Percentiles rank a stretch among this genome's conserved stretches.
These are phyloP conservation scores for Kandelia obovata DNA, from an alignment of 345 rosid species.

Conservation along the genomic window DNA sequence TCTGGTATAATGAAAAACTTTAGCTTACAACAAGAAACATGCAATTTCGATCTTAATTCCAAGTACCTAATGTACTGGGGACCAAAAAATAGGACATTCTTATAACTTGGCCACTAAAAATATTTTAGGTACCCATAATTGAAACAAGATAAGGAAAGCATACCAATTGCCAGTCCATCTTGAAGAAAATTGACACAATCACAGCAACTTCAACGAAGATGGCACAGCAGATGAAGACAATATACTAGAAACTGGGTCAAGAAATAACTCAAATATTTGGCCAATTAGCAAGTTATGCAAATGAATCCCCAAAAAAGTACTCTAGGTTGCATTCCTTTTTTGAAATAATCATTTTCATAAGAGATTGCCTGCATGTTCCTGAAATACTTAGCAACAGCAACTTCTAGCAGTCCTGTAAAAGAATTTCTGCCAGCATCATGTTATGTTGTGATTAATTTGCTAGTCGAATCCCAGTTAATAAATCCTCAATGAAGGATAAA, in stretches of 20 bases:
- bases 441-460: too few relatives aligned
- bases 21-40: too few relatives aligned
- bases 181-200: slow-evolving; percentile 43
- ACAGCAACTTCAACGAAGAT: slow-evolving; percentile 35
- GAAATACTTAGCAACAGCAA: too few relatives aligned
- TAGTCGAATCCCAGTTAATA: too few relatives aligned
- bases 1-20: too few relatives aligned
- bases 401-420: too few relatives aligned
- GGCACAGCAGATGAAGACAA: slow-evolving; percentile 33
- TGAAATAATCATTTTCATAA: too few relatives aligned
- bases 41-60: too few relatives aligned
- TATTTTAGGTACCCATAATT: neutral
- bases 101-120: neutral
- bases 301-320: neutral
- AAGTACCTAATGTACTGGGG: too few relatives aligned
- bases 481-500: too few relatives aligned
- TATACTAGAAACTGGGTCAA: slow-evolving; percentile 37
- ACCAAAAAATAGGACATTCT: neutral
- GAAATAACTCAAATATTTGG: slow-evolving; percentile 18
- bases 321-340: neutral
- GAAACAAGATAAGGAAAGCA: slow-evolving; percentile 7
- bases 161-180: slow-evolving; percentile 44
- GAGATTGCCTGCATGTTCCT: too few relatives aligned
- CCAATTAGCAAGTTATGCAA: neutral
- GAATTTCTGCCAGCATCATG: too few relatives aligned